Percentiles rank a stretch among this genome's conserved stretches.
Conservation (phyloP, 2,329 filamentous ascomycete species). For the Paradendryphiella salina region DNA sequence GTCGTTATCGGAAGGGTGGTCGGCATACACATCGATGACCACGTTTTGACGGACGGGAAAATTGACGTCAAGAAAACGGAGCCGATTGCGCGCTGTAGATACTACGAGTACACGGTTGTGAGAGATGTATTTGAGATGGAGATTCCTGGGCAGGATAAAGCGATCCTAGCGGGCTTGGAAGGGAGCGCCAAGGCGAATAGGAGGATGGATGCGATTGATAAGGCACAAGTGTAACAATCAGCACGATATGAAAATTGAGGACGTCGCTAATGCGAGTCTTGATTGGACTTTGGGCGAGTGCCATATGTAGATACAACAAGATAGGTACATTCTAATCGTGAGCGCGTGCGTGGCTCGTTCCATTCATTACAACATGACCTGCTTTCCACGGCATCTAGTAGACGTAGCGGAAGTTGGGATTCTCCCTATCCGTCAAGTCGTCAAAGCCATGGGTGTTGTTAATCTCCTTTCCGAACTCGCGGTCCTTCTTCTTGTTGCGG, state of each 20-base stretch:
- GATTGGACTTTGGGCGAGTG: too few species aligned
- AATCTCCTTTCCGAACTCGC: slow-evolving; percentile 42
- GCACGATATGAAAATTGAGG: too few species aligned
- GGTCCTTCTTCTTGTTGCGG: slow-evolving; percentile 64
- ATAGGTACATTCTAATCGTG: not conserved
- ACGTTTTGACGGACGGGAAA: slow-evolving; percentile 58
- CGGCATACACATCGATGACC: slow-evolving; percentile 61
- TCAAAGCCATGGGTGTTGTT: slow-evolving; percentile 58
- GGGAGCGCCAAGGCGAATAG: slow-evolving; percentile 33
- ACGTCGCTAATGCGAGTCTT: not conserved
- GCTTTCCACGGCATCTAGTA: slow-evolving; percentile 20
- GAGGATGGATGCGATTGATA: slow-evolving; percentile 8
- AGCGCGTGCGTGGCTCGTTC: not conserved
- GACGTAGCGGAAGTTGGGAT: slow-evolving; percentile 63
- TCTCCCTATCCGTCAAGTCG: slow-evolving; percentile 66
- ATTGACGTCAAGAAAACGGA: slow-evolving; percentile 61
- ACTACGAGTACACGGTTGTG: slow-evolving; percentile 62
- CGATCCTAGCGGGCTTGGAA: slow-evolving; percentile 32
- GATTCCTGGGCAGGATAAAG: slow-evolving; percentile 48
- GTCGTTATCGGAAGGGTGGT: slow-evolving; percentile 62
- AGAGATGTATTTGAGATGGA: slow-evolving; percentile 63
- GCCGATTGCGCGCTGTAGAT: slow-evolving; percentile 64
- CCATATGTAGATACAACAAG: too few species aligned
- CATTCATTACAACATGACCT: not conserved
- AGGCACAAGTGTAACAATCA: too few species aligned